Percentiles rank a stretch among this genome's conserved stretches.
phyloP scores from a whole-genome alignment of 805 yeast species.

The Barnettozyma wickerhamii region DNA sequence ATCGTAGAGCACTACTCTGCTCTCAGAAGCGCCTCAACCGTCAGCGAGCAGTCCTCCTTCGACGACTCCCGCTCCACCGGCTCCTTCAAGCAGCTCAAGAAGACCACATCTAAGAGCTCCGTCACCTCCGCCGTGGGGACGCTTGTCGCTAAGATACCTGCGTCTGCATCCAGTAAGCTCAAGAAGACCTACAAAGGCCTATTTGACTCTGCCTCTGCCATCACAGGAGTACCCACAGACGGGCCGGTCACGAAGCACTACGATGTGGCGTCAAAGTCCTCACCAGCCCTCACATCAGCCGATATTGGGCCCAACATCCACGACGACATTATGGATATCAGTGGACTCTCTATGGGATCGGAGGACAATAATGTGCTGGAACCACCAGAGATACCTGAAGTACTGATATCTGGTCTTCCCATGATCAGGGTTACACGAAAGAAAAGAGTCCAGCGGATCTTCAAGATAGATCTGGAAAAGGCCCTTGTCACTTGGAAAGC shows the following conservation, averaged over 20 bases:
- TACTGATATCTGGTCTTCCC: conserved; percentile 55
- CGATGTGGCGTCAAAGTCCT: conserved; percentile 12
- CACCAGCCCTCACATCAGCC: neutral
- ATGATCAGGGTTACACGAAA: conserved; percentile 66
- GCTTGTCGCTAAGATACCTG: conserved; percentile 9
- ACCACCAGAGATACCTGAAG: conserved; percentile 39
- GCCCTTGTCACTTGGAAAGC: conserved; percentile 58
- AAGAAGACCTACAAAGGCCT: conserved; percentile 17
- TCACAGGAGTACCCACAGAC: conserved; percentile 11
- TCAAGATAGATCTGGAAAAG: conserved; percentile 50
- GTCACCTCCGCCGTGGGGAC: conserved; percentile 11
- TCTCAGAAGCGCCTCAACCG: conserved; percentile 14
- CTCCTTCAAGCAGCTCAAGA: conserved; percentile 10
- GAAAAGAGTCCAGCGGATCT: conserved; percentile 55
- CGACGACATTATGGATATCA: conserved; percentile 5
- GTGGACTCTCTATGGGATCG: conserved; percentile 7
- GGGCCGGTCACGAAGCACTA: conserved; percentile 22
- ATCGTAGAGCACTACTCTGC: conserved; percentile 17
- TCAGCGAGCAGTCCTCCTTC: conserved; percentile 8
- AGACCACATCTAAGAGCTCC: conserved; percentile 13
- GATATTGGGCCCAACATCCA: neutral
- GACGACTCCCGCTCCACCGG: conserved; percentile 8
- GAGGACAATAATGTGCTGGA: conserved; percentile 16
- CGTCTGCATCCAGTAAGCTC: conserved; percentile 9
- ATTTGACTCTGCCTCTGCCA: conserved; percentile 1